Evolutionary conservation across 352 stramenopile species (phyloP).

Genomic region (Pythium oligandrum): DNA sequence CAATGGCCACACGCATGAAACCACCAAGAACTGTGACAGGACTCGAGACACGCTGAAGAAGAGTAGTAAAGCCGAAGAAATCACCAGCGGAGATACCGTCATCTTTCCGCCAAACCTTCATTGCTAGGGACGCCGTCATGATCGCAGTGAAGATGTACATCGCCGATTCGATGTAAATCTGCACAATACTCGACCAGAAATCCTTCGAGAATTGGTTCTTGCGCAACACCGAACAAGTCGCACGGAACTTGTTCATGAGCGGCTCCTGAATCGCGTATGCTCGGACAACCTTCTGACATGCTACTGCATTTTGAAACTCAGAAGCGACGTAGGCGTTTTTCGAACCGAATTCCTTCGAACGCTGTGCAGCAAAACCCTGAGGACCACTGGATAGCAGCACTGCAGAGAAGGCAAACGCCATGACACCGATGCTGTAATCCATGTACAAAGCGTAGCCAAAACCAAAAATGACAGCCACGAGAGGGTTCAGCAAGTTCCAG

Average conservation of each 20-base stretch:
- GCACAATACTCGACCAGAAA: constrained; percentile 86
- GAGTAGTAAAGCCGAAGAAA: constrained; percentile 81
- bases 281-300: constrained; percentile 84
- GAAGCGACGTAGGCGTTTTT: constrained; percentile 85
- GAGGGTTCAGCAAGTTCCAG: constrained; percentile 83
- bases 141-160: constrained; percentile 90
- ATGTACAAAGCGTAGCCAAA: constrained; percentile 84
- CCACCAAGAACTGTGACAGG: constrained; percentile 78
- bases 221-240: constrained; percentile 51
- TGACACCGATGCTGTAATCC: constrained; percentile 75
- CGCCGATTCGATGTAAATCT: constrained; percentile 88
- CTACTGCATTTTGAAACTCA: constrained; percentile 84
- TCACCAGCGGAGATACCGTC: constrained; percentile 62
- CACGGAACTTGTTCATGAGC: constrained; percentile 66
- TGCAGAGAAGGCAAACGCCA: constrained; percentile 79
- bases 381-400: constrained; percentile 78
- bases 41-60: constrained; percentile 75
- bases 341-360: constrained; percentile 82
- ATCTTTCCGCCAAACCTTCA: constrained; percentile 73
- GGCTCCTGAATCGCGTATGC: constrained; percentile 82
- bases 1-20: constrained; percentile 88
- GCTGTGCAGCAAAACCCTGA: constrained; percentile 76
- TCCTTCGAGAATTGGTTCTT: constrained; percentile 88
- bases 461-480: constrained; percentile 73
- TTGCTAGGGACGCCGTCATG: constrained; percentile 78